These are phyloP conservation scores for Neophaeococcomyces mojaviensis DNA, from an alignment of 2,329 filamentous ascomycete genomes.

Conservation along the genomic window DNA sequence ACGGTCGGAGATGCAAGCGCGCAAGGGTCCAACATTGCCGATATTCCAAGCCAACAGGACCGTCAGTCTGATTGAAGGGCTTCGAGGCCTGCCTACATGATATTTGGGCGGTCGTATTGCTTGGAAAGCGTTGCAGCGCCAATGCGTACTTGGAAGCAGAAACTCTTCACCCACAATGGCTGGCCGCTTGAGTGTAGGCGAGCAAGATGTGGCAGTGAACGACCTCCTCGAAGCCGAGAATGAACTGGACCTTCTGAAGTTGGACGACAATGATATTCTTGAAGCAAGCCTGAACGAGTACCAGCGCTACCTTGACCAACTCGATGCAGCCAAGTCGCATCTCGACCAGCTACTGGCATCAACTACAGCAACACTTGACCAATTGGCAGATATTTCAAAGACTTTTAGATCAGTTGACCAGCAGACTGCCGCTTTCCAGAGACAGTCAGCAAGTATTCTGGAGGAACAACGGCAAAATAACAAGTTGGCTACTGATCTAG, in stretches of 20 bases:
- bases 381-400: slow-evolving; percentile 70
- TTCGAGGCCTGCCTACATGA: no score
- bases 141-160: neutral
- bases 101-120: no score
- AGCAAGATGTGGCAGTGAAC: slow-evolving; percentile 16
- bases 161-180: neutral
- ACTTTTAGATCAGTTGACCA: slow-evolving; percentile 82
- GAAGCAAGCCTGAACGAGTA: slow-evolving; percentile 82
- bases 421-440: slow-evolving; percentile 88
- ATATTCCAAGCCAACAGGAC: no score
- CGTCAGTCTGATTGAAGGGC: no score
- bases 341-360: slow-evolving; percentile 70
- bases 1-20: slow-evolving; percentile 9
- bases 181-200: neutral
- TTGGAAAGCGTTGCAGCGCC: neutral
- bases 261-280: slow-evolving; percentile 60
- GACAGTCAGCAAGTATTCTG: slow-evolving; percentile 82
- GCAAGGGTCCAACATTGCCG: neutral
- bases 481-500: slow-evolving; percentile 72
- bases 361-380: slow-evolving; percentile 65
- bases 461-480: slow-evolving; percentile 73
- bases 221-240: slow-evolving; percentile 44
- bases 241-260: slow-evolving; percentile 51
- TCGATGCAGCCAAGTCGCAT: slow-evolving; percentile 72
- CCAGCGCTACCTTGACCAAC: slow-evolving; percentile 72